Conservation (phyloP, 306 rosid species). For the Elaeagnus macrophylla region DNA sequence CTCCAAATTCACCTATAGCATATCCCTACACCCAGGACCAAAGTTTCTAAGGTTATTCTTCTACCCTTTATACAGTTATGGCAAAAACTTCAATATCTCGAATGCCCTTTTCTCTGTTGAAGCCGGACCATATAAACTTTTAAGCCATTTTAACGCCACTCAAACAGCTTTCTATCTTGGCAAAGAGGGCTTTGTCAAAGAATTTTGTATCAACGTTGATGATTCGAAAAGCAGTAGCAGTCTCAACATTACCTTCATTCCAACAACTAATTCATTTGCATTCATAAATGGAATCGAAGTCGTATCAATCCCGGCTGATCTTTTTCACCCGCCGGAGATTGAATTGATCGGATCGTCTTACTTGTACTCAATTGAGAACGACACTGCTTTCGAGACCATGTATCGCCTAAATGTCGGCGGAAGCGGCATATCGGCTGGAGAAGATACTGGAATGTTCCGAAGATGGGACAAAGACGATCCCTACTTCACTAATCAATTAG, state of each 20-base stretch:
- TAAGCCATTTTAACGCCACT: conserved; percentile 35
- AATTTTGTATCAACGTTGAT: conserved; percentile 33
- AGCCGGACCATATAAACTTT: conserved; percentile 33
- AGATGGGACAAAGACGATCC: background rate
- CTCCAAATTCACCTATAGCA: conserved; percentile 36
- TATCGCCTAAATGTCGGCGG: conserved; percentile 13
- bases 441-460: conserved; percentile 16
- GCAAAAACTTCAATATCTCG: background rate
- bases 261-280: conserved; percentile 20
- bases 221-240: background rate
- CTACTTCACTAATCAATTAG: background rate
- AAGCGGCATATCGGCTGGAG: accelerated
- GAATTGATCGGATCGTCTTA: too few species aligned
- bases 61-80: conserved; percentile 13
- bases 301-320: conserved; percentile 17
- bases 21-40: conserved; percentile 30
- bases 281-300: conserved; percentile 18
- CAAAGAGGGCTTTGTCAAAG: conserved; percentile 7
- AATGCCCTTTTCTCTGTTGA: conserved; percentile 39
- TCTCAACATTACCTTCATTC: conserved; percentile 33
- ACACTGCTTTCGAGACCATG: conserved; percentile 11
- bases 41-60: conserved; percentile 43
- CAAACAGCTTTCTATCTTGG: conserved; percentile 14
- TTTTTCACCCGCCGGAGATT: background rate
- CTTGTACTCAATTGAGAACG: background rate